Conservation (phyloP, 306 rosid genomes). For the Medicago arabica region DNA sequence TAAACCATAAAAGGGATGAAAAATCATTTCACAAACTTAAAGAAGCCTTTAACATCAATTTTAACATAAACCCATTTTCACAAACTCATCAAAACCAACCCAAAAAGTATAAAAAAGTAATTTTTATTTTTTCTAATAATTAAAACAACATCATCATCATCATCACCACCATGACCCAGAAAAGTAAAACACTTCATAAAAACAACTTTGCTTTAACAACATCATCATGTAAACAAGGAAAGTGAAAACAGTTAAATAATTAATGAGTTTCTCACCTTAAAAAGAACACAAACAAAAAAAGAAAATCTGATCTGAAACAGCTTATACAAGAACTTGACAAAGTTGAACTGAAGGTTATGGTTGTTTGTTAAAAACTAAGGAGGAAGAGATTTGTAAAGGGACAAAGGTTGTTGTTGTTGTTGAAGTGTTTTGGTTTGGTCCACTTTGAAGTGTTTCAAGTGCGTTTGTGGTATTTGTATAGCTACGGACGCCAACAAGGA, state of each 20-base stretch:
- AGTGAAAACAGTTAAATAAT: slow-evolving; percentile 18
- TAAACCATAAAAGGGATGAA: slow-evolving; percentile 26
- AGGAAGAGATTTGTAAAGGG: slow-evolving; percentile 19
- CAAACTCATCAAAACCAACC: slow-evolving; percentile 7
- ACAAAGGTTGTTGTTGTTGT: slow-evolving; percentile 31
- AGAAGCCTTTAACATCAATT: neutral
- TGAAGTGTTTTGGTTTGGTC: slow-evolving; percentile 17
- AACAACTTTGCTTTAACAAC: neutral
- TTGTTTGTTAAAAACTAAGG: neutral
- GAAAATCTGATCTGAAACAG: slow-evolving; percentile 36
- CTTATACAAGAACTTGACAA: slow-evolving; percentile 19
- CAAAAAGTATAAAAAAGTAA: neutral
- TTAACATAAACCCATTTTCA: slow-evolving; percentile 31
- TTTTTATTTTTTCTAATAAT: slow-evolving; percentile 11
- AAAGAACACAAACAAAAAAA: neutral
- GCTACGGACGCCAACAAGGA: slow-evolving; percentile 30
- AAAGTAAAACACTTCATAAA: slow-evolving; percentile 13
- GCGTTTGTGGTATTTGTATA: neutral
- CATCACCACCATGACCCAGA: slow-evolving; percentile 19
- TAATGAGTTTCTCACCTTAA: slow-evolving; percentile 39
- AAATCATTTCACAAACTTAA: slow-evolving; percentile 9
- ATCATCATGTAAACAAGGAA: slow-evolving; percentile 1
- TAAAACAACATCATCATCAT: slow-evolving; percentile 22
- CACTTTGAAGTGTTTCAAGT: neutral
- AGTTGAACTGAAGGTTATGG: slow-evolving; percentile 25